Conservation (phyloP, 495 filamentous ascomycete genomes). For the Neurospora sp. region DNA sequence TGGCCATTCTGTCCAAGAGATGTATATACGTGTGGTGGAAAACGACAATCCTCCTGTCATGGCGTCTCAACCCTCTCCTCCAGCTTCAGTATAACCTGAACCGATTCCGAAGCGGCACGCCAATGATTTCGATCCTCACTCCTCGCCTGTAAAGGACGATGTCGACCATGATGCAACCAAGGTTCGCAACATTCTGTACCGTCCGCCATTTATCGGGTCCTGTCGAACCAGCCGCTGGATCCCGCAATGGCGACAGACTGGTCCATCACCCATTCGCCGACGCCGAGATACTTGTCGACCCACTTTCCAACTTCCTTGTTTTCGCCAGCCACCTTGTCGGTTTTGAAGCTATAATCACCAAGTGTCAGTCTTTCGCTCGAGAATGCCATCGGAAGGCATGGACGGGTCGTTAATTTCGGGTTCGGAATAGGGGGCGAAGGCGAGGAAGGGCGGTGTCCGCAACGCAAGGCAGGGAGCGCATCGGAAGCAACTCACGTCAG, state of each 20-base stretch:
- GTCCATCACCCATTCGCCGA: slow-evolving; percentile 98
- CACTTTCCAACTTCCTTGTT: slow-evolving; percentile 80
- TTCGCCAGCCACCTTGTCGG: slow-evolving; percentile 69
- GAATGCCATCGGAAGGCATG: slow-evolving; percentile 34
- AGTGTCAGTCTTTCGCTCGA: neutral
- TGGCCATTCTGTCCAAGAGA: neutral
- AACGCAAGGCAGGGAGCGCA: neutral
- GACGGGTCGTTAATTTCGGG: slow-evolving; percentile 25
- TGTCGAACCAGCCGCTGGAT: slow-evolving; percentile 79
- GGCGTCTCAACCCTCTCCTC: neutral
- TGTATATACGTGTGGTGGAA: neutral
- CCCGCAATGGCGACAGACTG: slow-evolving; percentile 86
- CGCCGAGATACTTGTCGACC: slow-evolving; percentile 88
- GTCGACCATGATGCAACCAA: neutral
- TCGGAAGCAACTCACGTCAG: slow-evolving; percentile 67
- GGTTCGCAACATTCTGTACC: neutral
- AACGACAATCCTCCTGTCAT: neutral
- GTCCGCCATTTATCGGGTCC: slow-evolving; percentile 52
- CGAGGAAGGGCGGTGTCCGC: neutral
- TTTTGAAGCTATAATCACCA: slow-evolving; percentile 56
- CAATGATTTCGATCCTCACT: neutral
- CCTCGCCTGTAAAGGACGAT: neutral
- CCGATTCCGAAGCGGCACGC: neutral
- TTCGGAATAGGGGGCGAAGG: neutral
- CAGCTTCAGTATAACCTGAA: neutral